These are phyloP conservation scores for Saccharomycopsis schoenii DNA, from an alignment of 805 yeast genomes.

Conservation along the genomic window DNA sequence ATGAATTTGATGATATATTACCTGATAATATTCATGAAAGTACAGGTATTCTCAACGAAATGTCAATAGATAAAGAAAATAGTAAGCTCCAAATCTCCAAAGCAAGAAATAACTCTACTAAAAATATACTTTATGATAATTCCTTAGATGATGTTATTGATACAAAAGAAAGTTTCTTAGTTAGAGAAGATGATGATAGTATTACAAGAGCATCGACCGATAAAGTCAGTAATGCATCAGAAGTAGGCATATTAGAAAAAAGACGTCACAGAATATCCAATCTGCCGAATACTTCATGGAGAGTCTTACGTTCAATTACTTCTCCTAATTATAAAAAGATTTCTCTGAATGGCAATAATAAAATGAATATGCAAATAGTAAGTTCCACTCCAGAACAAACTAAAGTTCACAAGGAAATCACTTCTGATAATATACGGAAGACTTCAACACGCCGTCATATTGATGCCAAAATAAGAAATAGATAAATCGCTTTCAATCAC, in stretches of 20 bases:
- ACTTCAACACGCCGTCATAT: background rate
- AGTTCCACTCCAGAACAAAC: constrained; percentile 2
- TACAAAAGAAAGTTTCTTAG: constrained; percentile 8
- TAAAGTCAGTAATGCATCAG: background rate
- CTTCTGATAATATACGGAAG: background rate
- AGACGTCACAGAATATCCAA: constrained; percentile 8
- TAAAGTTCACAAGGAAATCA: background rate
- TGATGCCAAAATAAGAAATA: background rate
- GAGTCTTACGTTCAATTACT: constrained; percentile 19
- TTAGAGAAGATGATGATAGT: constrained; percentile 11
- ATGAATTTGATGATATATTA: constrained; percentile 20
- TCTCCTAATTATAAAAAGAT: constrained; percentile 23
- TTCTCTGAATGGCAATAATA: background rate
- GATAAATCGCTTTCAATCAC: background rate
- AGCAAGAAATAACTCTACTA: background rate
- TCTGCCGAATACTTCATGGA: constrained; percentile 16
- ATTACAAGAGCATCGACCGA: background rate
- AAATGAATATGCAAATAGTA: constrained; percentile 1
- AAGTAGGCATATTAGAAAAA: constrained; percentile 5
- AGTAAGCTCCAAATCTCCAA: constrained; percentile 2
- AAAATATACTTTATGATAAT: constrained; percentile 1
- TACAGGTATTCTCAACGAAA: constrained; percentile 13
- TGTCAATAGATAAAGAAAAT: constrained; percentile 15
- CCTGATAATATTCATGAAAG: constrained; percentile 15
- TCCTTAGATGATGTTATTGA: constrained; percentile 3